These are phyloP conservation scores for Amniculicola lignicola DNA, from an alignment of 495 filamentous ascomycete genomes.

Conservation along the genomic window DNA sequence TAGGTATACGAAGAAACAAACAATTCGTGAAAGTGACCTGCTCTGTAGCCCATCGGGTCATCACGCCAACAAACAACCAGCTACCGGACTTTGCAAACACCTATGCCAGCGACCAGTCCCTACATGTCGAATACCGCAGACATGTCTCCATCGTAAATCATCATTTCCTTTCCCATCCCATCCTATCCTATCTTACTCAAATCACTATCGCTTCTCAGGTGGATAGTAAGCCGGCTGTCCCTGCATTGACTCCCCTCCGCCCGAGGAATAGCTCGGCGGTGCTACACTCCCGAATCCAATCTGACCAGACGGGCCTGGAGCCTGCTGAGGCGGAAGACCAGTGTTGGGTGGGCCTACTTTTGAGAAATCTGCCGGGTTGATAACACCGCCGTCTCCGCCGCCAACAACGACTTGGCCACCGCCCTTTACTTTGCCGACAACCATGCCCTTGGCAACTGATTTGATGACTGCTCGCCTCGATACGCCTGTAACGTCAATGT, in stretches of 20 bases:
- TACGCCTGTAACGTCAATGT: constrained; percentile 92
- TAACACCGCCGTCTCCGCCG: constrained; percentile 65
- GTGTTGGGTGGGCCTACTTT: constrained; percentile 21
- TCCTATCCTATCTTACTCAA: neutral
- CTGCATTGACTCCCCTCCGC: constrained; percentile 34
- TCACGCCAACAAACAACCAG: no score
- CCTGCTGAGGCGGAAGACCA: constrained; percentile 23
- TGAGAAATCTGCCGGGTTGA: constrained; percentile 36
- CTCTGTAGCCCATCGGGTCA: no score
- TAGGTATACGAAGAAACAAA: no score
- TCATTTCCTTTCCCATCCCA: no score
- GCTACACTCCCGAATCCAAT: constrained; percentile 36
- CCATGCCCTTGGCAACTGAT: constrained; percentile 95
- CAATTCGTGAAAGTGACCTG: no score
- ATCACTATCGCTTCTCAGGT: constrained; percentile 26
- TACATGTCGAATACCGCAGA: no score
- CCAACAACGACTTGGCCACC: constrained; percentile 86
- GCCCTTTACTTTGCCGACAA: constrained; percentile 79
- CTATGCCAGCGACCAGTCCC: no score
- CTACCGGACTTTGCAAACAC: no score
- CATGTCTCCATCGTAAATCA: no score
- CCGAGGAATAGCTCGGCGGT: constrained; percentile 34
- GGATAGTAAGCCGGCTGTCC: constrained; percentile 24
- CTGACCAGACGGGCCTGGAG: constrained; percentile 23
- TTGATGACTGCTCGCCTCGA: constrained; percentile 85